Conservation (phyloP, 2,329 filamentous ascomycete species). For the Venturia asperata region DNA sequence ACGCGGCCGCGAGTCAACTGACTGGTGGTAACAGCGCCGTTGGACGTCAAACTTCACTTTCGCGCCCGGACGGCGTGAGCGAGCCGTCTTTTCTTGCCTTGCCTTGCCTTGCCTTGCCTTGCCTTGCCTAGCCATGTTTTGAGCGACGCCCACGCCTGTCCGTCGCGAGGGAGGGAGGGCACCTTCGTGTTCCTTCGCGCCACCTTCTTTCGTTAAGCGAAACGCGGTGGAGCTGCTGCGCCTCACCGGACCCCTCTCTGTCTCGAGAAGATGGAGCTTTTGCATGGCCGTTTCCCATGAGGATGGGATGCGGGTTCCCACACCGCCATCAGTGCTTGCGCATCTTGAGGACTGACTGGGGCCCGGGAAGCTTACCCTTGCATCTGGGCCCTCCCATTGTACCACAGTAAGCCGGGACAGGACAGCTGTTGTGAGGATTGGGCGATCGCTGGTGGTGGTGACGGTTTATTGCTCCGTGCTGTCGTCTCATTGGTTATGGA, state of each 20-base stretch:
- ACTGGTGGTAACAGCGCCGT: not conserved
- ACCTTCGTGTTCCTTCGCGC: too few relatives aligned
- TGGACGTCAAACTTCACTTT: not conserved
- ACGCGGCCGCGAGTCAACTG: not conserved
- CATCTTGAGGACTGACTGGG: not conserved
- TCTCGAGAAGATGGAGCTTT: too few relatives aligned
- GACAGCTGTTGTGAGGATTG: not conserved
- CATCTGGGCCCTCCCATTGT: not conserved
- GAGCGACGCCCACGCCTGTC: not conserved
- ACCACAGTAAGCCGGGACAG: not conserved
- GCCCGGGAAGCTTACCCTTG: not conserved
- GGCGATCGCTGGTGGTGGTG: not conserved
- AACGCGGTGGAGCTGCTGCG: not conserved
- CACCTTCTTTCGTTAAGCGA: too few relatives aligned
- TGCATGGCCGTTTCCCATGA: too few relatives aligned
- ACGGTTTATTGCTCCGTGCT: too few relatives aligned
- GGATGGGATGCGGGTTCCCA: not conserved
- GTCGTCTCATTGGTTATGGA: not conserved
- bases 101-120: not conserved
- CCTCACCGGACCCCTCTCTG: not conserved
- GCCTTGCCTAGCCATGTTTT: not conserved
- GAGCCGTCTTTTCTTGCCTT: not conserved
- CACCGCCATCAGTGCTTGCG: not conserved
- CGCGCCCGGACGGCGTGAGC: not conserved
- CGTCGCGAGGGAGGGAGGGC: too few relatives aligned